Evolutionary conservation across 805 yeast species (phyloP), one percentile per base, ranked within the genome.

Genomic region (Vanderwaltozyma verrucispora): DNA sequence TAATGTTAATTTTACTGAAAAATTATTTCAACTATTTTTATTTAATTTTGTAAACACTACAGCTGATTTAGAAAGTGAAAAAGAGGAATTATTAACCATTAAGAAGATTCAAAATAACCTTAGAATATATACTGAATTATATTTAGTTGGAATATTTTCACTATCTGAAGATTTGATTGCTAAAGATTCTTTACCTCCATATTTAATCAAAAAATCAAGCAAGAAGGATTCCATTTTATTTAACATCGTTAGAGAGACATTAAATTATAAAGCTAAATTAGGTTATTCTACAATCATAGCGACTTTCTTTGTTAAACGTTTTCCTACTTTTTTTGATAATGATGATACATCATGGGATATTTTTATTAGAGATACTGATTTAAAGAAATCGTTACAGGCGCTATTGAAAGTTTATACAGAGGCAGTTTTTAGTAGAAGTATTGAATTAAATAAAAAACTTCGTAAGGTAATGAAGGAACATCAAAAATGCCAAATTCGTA

Each of bases 401-500:
- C 48, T 72, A 1, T 61, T 75, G 34, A 59, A 54, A 16, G 50
- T 60, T 0, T 77, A 68, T 46, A 54, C 72, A 0, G 64, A 62
- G 12, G 70, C 69, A 0, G 63, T 71, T 0, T 57, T 70, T 10
- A 42, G 59, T 1, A 54, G 58, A 20, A 53, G 74, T 1, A 52
- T 53, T 3, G 54, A 52, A 1, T 45, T 67, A n/a, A 62, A 66
- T 34, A 48, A 54, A n/a, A 54, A 54, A n/a, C 50, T 70, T 0
- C 43, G 51, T 10, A 60, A 58, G 16, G 51, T 67, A 11, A 58
- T 59, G 16, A 56, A 57, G 16, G 65, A 63, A 36, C 73, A 70
- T 38, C 66, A 68, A 32, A 71, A 69, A 38, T 72, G 77, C 2
- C 74, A 80, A 37, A 72, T 82, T 38, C 69, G 81, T 46, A 75